Evolutionary conservation across 192 early-diverging fungal genomes (phyloP).

Genomic region (Umbelopsis isabellina): DNA sequence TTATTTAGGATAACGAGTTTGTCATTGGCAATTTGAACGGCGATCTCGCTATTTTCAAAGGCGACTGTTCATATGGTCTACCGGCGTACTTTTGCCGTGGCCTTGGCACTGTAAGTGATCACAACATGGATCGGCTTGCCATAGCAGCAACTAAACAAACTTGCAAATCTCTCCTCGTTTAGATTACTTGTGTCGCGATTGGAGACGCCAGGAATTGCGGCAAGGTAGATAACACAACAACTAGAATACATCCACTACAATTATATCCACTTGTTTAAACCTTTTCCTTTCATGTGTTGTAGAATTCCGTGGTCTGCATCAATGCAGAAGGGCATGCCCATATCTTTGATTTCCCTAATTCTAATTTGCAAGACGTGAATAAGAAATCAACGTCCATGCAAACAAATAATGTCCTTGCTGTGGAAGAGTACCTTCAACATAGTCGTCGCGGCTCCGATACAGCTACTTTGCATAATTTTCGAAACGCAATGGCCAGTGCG

Average conservation of each 20-base stretch:
- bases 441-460: conserved; percentile 34
- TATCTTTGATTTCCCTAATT: conserved; percentile 54
- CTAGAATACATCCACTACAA: neutral
- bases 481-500: conserved; percentile 28
- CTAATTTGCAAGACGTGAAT: conserved; percentile 19
- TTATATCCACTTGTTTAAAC: neutral
- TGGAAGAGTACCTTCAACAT: conserved; percentile 32
- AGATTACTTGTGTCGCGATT: conserved; percentile 63
- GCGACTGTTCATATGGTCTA: conserved; percentile 43
- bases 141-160: neutral
- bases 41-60: conserved; percentile 60
- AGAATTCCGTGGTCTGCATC: conserved; percentile 59
- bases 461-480: conserved; percentile 32
- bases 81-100: conserved; percentile 51
- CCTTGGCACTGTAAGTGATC: conserved; percentile 53
- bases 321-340: conserved; percentile 60
- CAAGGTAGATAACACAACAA: conserved; percentile 33
- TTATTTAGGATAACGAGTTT: conserved; percentile 57
- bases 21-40: conserved; percentile 63
- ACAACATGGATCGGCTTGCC: neutral
- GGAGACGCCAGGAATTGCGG: conserved; percentile 61
- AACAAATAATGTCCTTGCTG: conserved; percentile 6
- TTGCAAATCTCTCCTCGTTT: neutral
- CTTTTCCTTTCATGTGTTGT: neutral
- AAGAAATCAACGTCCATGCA: neutral